A percentile compares a stretch with the other conserved stretches of the same genome.
These are phyloP conservation scores for Magnusiomyces magnusii DNA, from an alignment of 1,139 yeast species.

Conservation along the genomic window DNA sequence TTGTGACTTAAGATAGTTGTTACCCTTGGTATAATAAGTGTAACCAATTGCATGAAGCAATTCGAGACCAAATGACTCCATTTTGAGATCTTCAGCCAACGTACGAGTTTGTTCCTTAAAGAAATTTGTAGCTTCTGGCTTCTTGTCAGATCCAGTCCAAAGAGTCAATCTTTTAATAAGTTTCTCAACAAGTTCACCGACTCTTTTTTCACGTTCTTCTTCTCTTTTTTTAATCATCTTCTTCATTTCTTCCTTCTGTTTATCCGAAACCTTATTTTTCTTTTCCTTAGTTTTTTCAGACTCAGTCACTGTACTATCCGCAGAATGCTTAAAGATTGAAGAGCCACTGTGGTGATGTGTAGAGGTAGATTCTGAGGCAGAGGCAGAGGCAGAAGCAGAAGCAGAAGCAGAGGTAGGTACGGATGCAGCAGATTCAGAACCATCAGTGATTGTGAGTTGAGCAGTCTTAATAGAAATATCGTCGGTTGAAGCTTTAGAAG, in stretches of 20 bases:
- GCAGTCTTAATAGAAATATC: conserved; percentile 6
- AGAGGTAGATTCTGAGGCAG: background rate
- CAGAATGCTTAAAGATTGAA: background rate
- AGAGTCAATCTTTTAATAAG: conserved; percentile 61
- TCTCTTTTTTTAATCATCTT: conserved; percentile 74
- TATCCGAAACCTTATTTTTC: conserved; percentile 34
- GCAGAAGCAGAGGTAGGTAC: conserved; percentile 4
- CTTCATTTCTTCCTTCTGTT: conserved; percentile 57
- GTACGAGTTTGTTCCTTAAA: conserved; percentile 63
- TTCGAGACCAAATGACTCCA: conserved; percentile 93
- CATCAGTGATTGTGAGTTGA: conserved; percentile 2
- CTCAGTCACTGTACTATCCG: conserved; percentile 27
- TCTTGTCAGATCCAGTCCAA: conserved; percentile 78
- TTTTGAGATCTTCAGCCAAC: conserved; percentile 82
- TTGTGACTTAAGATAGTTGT: conserved; percentile 55
- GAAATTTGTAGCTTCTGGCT: conserved; percentile 56
- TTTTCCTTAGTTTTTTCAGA: conserved; percentile 29
- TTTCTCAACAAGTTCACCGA: conserved; percentile 55
- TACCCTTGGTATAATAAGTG: conserved; percentile 63
- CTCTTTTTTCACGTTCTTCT: conserved; percentile 62
- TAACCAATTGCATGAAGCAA: conserved; percentile 81
- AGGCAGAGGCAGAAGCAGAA: background rate
- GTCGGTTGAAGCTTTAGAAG: conserved; percentile 8
- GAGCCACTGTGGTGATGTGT: conserved; percentile 3
- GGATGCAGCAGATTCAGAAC: background rate